Evolutionary conservation across 441 rosid genomes (phyloP), one percentile per base, ranked within the genome.

Genomic region (Raphanus hybrid): DNA sequence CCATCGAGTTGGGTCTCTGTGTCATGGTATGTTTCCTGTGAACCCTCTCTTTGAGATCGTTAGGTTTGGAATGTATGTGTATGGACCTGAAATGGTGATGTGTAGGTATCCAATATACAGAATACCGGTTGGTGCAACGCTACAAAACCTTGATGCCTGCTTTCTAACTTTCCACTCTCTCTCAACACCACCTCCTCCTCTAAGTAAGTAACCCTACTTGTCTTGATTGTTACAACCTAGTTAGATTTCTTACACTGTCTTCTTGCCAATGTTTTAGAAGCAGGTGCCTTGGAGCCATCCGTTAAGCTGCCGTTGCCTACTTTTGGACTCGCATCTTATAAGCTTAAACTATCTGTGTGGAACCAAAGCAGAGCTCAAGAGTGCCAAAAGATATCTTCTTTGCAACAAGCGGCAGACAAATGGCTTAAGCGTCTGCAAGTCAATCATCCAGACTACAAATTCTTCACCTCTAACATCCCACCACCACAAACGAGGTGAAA

Each of bases 121-220:
- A 82, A 94, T 92, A 79, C 96, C 97, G 4, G 88, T 87, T 65
- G 97, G 97, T 70, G 90, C 93, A 59, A 92, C 98, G 0, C 74
- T 94, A 62, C 96, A 91, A 80, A 94, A 94, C 78, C 85, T 94
- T 67, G 98, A 94, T 79, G 95, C 97, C n/a, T 92, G 96, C 84
- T 94, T 92, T 82, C 75, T 94, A 78, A 92, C 93, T 15, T 94
- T 85, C 75, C 98, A 94, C 79, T 85, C 90, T 70, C 78, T 94
- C 62, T 88, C 96, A 59, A 82, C 93, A 20, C 79, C 88, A 18
- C 80, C 87, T 64, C 77, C 87, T 64, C 77, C 60, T 54, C 89
- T 75, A 35, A 78, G 97, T 94, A 86, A 45, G 76, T 66, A 65
- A 71, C 67, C 67, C 18, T 6, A 1, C 5, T 14, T 62, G 12